Base-by-base conservation (phyloP, 1,284 basidiomycete genomes). In the Afroboletus lepidellus region DNA sequence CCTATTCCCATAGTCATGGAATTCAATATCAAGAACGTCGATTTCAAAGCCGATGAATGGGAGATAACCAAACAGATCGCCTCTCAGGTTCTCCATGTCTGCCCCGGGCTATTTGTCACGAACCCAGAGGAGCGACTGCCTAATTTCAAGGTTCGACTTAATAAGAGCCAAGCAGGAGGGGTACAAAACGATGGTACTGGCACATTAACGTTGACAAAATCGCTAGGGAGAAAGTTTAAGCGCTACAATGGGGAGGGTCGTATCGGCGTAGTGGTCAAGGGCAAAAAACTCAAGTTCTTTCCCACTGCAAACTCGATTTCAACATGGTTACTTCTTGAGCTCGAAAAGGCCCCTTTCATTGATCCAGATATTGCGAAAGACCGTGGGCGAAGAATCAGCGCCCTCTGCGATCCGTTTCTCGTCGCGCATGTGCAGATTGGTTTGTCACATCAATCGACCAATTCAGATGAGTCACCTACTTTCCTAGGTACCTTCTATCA, bases 341-440 rank as follows among this genome's bases (percentile, higher is more conserved):
- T 86, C 25, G 68, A 70, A 48, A 85, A 84, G 64, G 81, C 84
- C 0, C 81, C 78, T 0, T 90, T 80, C 60, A 72, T 84, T 15
- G 68, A 81, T 55, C 85, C 87, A 0, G 74, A 79, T 23, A 74
- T 80, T 1, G 84, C 83, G 50, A 78, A 80, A 62, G 74, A 79
- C 48, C 78, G 76, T 39, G 70, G 76, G 46, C 56, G 68, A 12
- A 86, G 72, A 41, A 58, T 81, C 11, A 61, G 63, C 38, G 69
- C 72, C 9, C 72, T 87, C 20, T 65, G 77, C 24, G 68, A 75
- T 7, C 67, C 70, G n/a, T 68, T 87, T 33, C 77, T 81, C 23
- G 72, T 89, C 11, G 74, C 79, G 50, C 72, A 72, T 25, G 70
- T 88, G 27, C 85, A 90, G 60, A 81, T 89, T 58, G 87, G 87